Conservation (phyloP, 1,284 basidiomycete species). For the Puccinia novopanici region DNA sequence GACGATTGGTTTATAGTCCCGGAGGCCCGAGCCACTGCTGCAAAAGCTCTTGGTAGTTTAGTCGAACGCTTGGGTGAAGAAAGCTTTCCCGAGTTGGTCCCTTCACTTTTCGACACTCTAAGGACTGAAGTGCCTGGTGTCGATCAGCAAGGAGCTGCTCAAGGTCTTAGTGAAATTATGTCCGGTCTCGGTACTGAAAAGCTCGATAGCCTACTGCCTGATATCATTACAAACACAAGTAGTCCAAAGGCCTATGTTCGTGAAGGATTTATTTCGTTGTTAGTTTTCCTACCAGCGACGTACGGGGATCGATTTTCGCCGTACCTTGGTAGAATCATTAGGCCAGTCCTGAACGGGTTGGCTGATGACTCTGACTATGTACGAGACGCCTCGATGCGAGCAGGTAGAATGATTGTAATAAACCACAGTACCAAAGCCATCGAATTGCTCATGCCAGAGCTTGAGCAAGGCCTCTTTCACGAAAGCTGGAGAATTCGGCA, state of each 20-base stretch:
- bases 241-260: constrained; percentile 87
- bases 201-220: constrained; percentile 88
- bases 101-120: constrained; percentile 82
- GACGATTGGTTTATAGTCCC: constrained; percentile 66
- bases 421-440: constrained; percentile 92
- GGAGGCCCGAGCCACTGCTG: constrained; percentile 93
- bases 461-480: constrained; percentile 76
- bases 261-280: constrained; percentile 96
- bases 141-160: constrained; percentile 91
- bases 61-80: constrained; percentile 93
- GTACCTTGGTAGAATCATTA: constrained; percentile 89
- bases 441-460: constrained; percentile 88
- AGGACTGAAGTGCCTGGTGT: constrained; percentile 93
- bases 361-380: constrained; percentile 88
- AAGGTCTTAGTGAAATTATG: constrained; percentile 93
- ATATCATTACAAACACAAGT: constrained; percentile 87
- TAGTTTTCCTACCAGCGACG: constrained; percentile 93
- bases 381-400: constrained; percentile 93
- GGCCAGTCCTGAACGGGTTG: constrained; percentile 87
- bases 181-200: constrained; percentile 96
- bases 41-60: constrained; percentile 93
- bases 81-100: constrained; percentile 93
- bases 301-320: constrained; percentile 95
- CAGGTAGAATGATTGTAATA: constrained; percentile 96
- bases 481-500: constrained; percentile 51